Evolutionary conservation across 305 asterid genomes (phyloP).

Genomic region (Striga hermonthica): DNA sequence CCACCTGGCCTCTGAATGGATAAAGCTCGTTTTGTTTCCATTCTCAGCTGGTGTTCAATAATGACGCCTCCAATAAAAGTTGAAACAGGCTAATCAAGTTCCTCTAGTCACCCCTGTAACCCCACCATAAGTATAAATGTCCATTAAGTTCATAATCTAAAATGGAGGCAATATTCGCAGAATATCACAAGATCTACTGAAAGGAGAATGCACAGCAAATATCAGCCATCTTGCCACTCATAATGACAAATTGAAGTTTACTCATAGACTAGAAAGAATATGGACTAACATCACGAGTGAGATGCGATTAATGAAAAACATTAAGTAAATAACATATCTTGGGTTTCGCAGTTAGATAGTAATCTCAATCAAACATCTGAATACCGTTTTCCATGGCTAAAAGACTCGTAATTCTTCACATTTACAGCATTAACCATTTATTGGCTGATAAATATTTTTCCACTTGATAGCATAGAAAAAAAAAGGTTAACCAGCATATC

Average conservation of each 20-base stretch:
- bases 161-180: neutral
- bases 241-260: too few relatives aligned
- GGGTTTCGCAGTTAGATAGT: neutral
- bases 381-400: too few relatives aligned
- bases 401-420: neutral
- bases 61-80: slow-evolving; percentile 27
- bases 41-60: slow-evolving; percentile 34
- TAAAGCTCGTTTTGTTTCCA: slow-evolving; percentile 66
- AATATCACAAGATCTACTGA: neutral
- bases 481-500: slow-evolving; percentile 29
- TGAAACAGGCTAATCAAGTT: slow-evolving; percentile 24
- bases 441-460: neutral
- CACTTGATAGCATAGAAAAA: neutral
- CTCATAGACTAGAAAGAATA: neutral
- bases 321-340: neutral
- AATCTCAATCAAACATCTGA: too few relatives aligned
- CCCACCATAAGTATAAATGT: slow-evolving; percentile 23
- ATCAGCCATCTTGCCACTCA: neutral
- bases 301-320: neutral
- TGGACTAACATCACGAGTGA: neutral
- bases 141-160: neutral
- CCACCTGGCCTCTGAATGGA: slow-evolving; percentile 63
- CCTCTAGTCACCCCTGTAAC: slow-evolving; percentile 30
- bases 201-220: neutral
- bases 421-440: slow-evolving; percentile 7